A percentile compares a stretch with the other conserved stretches of the same genome.
These are phyloP conservation scores for Irpex sp. DNA, from an alignment of 1,284 basidiomycete genomes.

Conservation along the genomic window DNA sequence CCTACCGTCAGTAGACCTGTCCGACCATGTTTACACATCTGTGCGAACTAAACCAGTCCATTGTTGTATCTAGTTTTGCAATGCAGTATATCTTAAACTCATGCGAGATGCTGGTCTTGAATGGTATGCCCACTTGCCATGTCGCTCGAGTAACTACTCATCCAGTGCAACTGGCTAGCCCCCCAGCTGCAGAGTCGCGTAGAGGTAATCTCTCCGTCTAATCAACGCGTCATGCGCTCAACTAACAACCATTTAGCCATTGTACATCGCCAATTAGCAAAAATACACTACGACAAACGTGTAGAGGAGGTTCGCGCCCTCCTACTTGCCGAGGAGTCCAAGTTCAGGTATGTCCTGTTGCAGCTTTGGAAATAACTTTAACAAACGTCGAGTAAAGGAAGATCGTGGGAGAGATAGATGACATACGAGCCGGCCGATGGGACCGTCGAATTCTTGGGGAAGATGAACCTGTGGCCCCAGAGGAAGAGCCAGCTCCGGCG, in stretches of 20 bases:
- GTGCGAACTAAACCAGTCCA: slow-evolving; percentile 16
- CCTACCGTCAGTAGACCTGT: slow-evolving; percentile 46
- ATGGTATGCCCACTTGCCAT: slow-evolving; percentile 36
- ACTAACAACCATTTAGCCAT: slow-evolving; percentile 2
- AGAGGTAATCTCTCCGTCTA: not conserved
- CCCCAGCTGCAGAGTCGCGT: slow-evolving; percentile 19
- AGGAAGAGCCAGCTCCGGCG: slow-evolving; percentile 4
- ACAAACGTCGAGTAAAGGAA: slow-evolving; percentile 17
- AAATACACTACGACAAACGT: slow-evolving; percentile 67
- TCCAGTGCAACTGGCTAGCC: slow-evolving; percentile 1
- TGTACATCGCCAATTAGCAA: slow-evolving; percentile 48
- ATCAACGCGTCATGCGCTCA: slow-evolving; percentile 13
- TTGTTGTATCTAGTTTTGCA: slow-evolving; percentile 53
- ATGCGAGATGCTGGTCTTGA: slow-evolving; percentile 68
- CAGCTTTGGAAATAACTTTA: not conserved
- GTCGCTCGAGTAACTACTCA: too few relatives aligned
- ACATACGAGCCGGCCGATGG: slow-evolving; percentile 69
- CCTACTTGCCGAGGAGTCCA: slow-evolving; percentile 69
- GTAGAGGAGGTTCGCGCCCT: slow-evolving; percentile 66
- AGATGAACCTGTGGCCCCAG: slow-evolving; percentile 3
- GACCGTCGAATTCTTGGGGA: slow-evolving; percentile 48
- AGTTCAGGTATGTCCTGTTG: slow-evolving; percentile 61
- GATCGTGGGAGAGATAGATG: slow-evolving; percentile 67
- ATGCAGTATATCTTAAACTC: slow-evolving; percentile 59
- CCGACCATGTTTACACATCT: slow-evolving; percentile 15